phyloP scores from a whole-genome alignment of 805 yeast species.

The Sugiyamaella americana region DNA sequence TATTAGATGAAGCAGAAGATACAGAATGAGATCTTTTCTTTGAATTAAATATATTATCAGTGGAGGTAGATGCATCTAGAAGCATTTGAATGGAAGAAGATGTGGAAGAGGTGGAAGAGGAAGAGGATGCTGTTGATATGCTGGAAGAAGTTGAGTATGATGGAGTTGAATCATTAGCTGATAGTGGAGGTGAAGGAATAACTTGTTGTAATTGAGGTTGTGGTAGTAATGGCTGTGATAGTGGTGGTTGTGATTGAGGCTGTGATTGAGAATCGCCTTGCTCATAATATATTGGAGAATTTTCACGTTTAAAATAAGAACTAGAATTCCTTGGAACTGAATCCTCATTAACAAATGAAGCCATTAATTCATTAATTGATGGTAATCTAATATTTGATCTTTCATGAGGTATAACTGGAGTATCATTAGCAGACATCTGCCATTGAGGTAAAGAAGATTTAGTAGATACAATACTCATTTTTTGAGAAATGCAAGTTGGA shows the following conservation, averaged over 20 bases:
- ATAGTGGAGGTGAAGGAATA: background rate
- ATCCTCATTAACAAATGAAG: background rate
- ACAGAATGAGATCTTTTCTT: background rate
- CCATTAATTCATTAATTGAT: slow-evolving; percentile 16
- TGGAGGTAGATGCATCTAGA: slow-evolving; percentile 5
- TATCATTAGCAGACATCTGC: slow-evolving; percentile 4
- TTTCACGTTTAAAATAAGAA: background rate
- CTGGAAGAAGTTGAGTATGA: background rate
- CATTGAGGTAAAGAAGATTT: background rate
- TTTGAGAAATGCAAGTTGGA: background rate
- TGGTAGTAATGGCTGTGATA: slow-evolving; percentile 2
- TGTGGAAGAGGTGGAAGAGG: slow-evolving; percentile 1
- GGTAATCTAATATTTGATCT: slow-evolving; percentile 13
- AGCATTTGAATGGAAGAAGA: slow-evolving; percentile 4
- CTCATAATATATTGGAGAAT: background rate
- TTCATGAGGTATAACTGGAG: slow-evolving; percentile 9
- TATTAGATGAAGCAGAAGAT: slow-evolving; percentile 7
- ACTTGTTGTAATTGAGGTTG: slow-evolving; percentile 2
- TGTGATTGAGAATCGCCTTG: background rate
- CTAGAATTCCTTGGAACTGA: background rate
- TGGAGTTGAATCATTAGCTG: background rate
- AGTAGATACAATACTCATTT: background rate
- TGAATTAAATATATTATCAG: background rate
- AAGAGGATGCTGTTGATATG: slow-evolving; percentile 7
- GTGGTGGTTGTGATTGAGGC: background rate